Evolutionary conservation across 768 basidiomycete species (phyloP).

Genomic region (Russula olivacea): DNA sequence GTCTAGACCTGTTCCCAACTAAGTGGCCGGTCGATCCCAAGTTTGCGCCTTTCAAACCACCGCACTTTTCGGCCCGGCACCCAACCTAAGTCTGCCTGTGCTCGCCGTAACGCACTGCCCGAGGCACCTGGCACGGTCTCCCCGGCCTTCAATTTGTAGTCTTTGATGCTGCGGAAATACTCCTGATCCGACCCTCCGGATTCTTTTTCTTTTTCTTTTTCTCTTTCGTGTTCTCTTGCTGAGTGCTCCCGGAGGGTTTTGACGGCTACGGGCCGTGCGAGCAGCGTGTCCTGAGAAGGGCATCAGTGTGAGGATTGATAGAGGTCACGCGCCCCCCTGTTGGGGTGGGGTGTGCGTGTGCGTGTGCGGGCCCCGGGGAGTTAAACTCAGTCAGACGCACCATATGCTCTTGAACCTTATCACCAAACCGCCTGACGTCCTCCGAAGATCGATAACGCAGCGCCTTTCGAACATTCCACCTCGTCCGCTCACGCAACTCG

Average conservation of each 20-base stretch:
- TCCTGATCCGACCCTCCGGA: conserved; percentile 7
- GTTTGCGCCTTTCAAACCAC: conserved; percentile 25
- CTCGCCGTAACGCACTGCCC: conserved; percentile 20
- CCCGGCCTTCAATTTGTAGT: conserved; percentile 24
- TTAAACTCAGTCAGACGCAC: conserved; percentile 39
- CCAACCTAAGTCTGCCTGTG: conserved; percentile 23
- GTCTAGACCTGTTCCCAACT: conserved; percentile 21
- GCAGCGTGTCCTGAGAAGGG: conserved; percentile 17
- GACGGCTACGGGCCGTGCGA: conserved; percentile 24
- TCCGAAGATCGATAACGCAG: conserved; percentile 50
- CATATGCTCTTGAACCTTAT: conserved; percentile 58
- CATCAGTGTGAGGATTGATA: too few relatives aligned
- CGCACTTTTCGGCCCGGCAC: conserved; percentile 20
- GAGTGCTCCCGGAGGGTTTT: conserved; percentile 19
- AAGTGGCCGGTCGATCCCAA: conserved; percentile 23
- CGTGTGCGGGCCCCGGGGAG: too few relatives aligned
- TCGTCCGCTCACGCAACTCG: conserved; percentile 55
- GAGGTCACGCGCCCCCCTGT: too few relatives aligned
- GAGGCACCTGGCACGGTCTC: conserved; percentile 24
- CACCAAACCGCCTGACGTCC: conserved; percentile 44
- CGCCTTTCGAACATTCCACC: conserved; percentile 71
- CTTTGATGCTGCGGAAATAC: conserved; percentile 25
- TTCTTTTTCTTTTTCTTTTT: conserved; percentile 14
- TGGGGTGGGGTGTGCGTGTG: too few relatives aligned
- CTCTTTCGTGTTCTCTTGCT: background rate